Base-by-base conservation (phyloP, 2,329 filamentous ascomycete species). In the Beauveria brongniartii region DNA sequence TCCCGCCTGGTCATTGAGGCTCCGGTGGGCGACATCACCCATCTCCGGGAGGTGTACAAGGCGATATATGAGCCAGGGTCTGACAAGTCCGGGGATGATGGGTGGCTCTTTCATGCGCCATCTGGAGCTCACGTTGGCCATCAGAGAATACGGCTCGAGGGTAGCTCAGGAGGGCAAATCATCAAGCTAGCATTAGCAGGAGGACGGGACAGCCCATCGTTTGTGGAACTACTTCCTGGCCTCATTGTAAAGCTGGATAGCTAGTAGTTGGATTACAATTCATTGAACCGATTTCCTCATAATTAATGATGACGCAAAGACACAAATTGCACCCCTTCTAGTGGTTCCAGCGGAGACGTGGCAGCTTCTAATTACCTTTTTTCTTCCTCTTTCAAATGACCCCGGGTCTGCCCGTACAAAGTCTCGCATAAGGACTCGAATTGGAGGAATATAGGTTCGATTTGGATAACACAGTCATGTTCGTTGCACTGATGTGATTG, bases 1-100 rank as follows among this genome's bases (percentile, higher is more conserved):
- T 75, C 76, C 1, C 69, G 72, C 3, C 68, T 86, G 5, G 68
- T 71, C 1, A 63, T 82, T 1, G 64, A 72, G 1, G 69, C 78
- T 1, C 64, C 67, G 0, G 61, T 65, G 34, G 64, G 66, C 6
- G 62, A 70, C 0, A 12, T 67, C 1, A 5, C 63, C 7, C 57
- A 53, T 0, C 66, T 70, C 1, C 63, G 63, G 14, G 61, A 57
- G 1, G 65, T 71, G 5, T 72, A 73, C 48, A 66, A 67, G 1
- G 71, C 69, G 1, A 69, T 74, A 37, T 69, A 71, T 57, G 34
- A 60, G 9, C 28, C 59, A 2, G 20, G 34, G 24, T 40, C 14
- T 2, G n/a, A 12, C 1, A 41, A 41, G 1, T 14, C 12, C 5
- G 34, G 26, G 5, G 41, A 47, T 16, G 24, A 58, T 4, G 57